Base-by-base conservation (phyloP, 2,329 filamentous ascomycete species). In the Orbilia ellipsospora region DNA sequence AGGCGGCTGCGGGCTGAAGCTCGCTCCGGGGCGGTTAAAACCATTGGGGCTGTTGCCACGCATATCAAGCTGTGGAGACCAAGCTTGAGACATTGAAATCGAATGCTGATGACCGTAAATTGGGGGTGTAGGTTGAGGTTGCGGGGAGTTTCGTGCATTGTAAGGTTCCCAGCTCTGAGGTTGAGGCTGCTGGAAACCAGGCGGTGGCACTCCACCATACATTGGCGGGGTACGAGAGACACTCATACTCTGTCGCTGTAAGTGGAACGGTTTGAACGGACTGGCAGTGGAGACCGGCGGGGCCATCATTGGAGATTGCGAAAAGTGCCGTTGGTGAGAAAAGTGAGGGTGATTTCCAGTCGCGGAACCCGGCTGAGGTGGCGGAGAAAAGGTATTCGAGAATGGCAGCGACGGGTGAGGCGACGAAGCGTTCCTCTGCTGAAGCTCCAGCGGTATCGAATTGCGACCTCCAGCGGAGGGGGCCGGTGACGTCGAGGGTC, bases 401-500 rank as follows among this genome's bases (percentile, higher is more conserved):
- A 75, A 75, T 5, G 72, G 72, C 57, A 75, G 18, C 23, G 64
- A 69, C 31, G 81, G 82, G 80, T 94, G 93, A 60, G 94, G 84
- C 5, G 90, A 87, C 4, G 92, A 90, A 68, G 69, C 62, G 60
- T 77, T 77, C 74, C 77, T 57, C 52, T 62, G 63, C 50, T 72
- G 63, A 15, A 66, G 62, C 76, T 73, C 66, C 51, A 61, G 73
- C 64, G 79, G 78, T 77, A 80, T 77, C 55, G 79, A 79, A 31
- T 70, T 79, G 42, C 78, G 78, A 18, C 78, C 88, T 8, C 90
- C 90, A 13, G 31, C 31, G 31, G 93, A 94, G 78, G 90, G 86
- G 2, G 89, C 88, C 50, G 86, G 83, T 2, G 87, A 84, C 62
- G 86, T 83, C 74, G 87, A 83, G 28, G 84, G 83, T 10, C 89